Percentiles rank a stretch among this genome's conserved stretches.
These are phyloP conservation scores for Vigna trinervia DNA, from an alignment of 306 rosid genomes.

Conservation along the genomic window DNA sequence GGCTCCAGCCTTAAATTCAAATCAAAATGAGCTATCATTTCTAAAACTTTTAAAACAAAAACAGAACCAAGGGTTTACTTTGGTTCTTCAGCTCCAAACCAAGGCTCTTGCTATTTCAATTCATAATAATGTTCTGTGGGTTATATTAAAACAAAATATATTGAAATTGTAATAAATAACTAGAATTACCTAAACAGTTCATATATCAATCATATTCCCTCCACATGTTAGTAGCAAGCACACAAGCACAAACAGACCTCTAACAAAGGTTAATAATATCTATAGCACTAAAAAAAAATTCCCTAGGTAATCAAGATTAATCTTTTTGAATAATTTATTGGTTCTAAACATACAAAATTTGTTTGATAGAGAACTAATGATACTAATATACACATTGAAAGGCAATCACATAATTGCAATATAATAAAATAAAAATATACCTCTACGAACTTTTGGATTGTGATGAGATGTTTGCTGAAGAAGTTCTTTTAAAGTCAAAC, in stretches of 20 bases:
- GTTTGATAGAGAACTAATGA: background rate
- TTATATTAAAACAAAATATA: slow-evolving; percentile 25
- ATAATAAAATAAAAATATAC: slow-evolving; percentile 49
- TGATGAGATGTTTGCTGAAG: slow-evolving; percentile 90
- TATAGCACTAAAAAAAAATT: background rate
- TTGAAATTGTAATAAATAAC: background rate
- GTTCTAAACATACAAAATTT: slow-evolving; percentile 11
- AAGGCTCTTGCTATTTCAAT: slow-evolving; percentile 11
- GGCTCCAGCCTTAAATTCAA: slow-evolving; percentile 9
- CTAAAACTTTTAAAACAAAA: slow-evolving; percentile 27
- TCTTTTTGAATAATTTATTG: slow-evolving; percentile 13
- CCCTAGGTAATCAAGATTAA: background rate
- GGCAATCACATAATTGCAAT: background rate
- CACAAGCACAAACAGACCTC: slow-evolving; percentile 1
- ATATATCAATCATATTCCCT: slow-evolving; percentile 25
- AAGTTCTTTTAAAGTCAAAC: slow-evolving; percentile 91
- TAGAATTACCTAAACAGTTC: slow-evolving; percentile 6
- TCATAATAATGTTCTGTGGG: slow-evolving; percentile 1
- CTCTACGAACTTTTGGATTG: slow-evolving; percentile 88
- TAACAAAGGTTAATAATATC: slow-evolving; percentile 15
- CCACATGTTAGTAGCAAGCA: slow-evolving; percentile 22
- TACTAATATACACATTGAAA: slow-evolving; percentile 4
- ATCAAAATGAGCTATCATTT: slow-evolving; percentile 22
- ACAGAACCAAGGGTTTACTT: background rate
- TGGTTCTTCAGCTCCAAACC: background rate